Evolutionary conservation across 495 filamentous ascomycete genomes (phyloP), one percentile per base, ranked within the genome.

Genomic region (Saxophila tyrrhenica): DNA sequence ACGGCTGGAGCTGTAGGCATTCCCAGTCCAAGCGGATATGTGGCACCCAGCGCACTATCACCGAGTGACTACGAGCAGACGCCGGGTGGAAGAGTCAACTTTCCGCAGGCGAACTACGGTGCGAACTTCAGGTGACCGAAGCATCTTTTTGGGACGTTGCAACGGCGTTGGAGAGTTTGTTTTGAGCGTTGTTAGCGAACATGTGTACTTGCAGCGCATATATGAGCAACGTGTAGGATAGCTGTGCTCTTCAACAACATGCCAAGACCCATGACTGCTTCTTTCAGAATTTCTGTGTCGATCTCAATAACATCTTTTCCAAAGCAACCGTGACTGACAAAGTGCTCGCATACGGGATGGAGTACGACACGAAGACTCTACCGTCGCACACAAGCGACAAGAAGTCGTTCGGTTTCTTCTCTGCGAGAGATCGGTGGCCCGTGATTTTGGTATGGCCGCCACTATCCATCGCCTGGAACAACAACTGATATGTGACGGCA

Each of bases 381-480:
- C 81, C 77, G 46, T 90, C 84, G 64, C 73, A 71, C 53, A 96
- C 87, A 49, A 78, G 80, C 55, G 88, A 96, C 73, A 79, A 77
- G 61, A 85, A 75, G 16, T 96, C 89, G 50, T 97, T 97, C 63
- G 92, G 86, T 49, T 90, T 80, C 62, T 62, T 82, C 57, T 92
- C 90, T 19, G 89, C 83, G 21, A 76, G 82, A 58, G 83, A 89
- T 41, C 78, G 92, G 64, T 97, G 92, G 92, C 92, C 92, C 9
- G 75, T 95, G 41, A 97, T 98, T 64, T 68, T 98, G 47, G 90
- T 95, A 59, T 64, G 80, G 62, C 52, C 21, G 24, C 43, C 10
- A 29, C 35, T 46, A 42, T 45, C 7, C n/a, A 39, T 21, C 24
- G 9, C 10, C 51, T n/a, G 52, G 48, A 24, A 13, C 20, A 32